Evolutionary conservation across 2,329 filamentous ascomycete genomes (phyloP).

Genomic region (Talaromyces sp.): DNA sequence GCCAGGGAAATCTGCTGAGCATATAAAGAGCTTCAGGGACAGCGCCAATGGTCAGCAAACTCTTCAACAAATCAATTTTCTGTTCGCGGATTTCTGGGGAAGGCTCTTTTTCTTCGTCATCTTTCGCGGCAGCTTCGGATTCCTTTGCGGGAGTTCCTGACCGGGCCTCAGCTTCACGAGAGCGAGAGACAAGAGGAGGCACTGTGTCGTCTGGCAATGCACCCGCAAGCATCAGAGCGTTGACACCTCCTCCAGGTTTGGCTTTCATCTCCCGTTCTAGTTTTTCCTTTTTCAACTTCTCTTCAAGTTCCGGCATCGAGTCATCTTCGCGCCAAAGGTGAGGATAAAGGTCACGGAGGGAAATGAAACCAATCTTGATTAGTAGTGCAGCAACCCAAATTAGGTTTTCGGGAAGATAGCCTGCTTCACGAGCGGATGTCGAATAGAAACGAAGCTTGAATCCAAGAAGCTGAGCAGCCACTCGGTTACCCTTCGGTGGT

Average conservation of each 20-base stretch:
- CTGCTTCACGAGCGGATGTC: slow-evolving; percentile 69
- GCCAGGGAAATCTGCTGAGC: slow-evolving; percentile 87
- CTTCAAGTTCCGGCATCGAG: slow-evolving; percentile 72
- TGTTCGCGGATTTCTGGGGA: slow-evolving; percentile 77
- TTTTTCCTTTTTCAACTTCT: slow-evolving; percentile 70
- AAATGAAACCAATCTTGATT: slow-evolving; percentile 97
- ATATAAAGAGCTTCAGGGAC: slow-evolving; percentile 92
- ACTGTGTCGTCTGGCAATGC: slow-evolving; percentile 79
- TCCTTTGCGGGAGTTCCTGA: slow-evolving; percentile 57
- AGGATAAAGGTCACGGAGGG: slow-evolving; percentile 82
- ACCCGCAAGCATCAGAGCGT: slow-evolving; percentile 83
- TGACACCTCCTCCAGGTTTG: slow-evolving; percentile 69
- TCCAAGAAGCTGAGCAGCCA: slow-evolving; percentile 89
- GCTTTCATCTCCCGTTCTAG: slow-evolving; percentile 72
- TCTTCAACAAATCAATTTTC: slow-evolving; percentile 80
- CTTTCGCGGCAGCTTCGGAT: slow-evolving; percentile 47
- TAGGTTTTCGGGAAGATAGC: slow-evolving; percentile 84
- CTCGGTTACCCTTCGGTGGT: slow-evolving; percentile 80
- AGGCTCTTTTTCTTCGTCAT: slow-evolving; percentile 48
- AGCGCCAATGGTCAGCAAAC: slow-evolving; percentile 84
- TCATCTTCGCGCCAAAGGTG: slow-evolving; percentile 86
- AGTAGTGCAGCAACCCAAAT: slow-evolving; percentile 88
- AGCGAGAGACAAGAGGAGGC: slow-evolving; percentile 40
- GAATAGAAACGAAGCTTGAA: slow-evolving; percentile 98
- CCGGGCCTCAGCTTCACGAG: slow-evolving; percentile 53